Evolutionary conservation across 1,139 yeast genomes (phyloP), one percentile per base, ranked within the genome.

Genomic region (Saccharomyces hybrid): DNA sequence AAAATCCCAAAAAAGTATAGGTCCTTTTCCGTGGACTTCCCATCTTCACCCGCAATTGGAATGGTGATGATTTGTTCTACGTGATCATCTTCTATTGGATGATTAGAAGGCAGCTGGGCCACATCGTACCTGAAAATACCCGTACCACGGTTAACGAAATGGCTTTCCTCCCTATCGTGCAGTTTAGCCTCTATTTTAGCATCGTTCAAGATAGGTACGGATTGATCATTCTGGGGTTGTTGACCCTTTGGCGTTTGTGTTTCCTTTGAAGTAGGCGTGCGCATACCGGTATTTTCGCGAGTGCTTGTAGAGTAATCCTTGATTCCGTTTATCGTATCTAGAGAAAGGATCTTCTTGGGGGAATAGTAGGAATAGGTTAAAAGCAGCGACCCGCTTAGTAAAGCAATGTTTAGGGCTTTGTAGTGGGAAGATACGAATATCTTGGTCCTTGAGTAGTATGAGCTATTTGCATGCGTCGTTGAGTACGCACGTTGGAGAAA

Each of bases 1-100:
- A 85, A 93, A 0, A 95, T 82, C 2, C 98, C 96, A 79, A 95
- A 95, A 66, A 93, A 89, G 81, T 88, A 86, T 88, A 97, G 86
- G 69, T 91, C 97, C 0, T 95, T 79, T 53, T 73, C 75, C 54
- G 76, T 73, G 58, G 74, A 38, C 20, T 29, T 46, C 2, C 46
- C 41, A 13, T 14, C 42, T 4, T 25, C 46, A 13, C 46, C 38
- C 78, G 52, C 82, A 44, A 84, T 76, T 3, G 96, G 95, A 0
- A 89, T 89, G 57, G 88, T 90, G 11, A 91, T 85, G 47, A 90
- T 82, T 60, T 85, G 86, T 67, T 91, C 98, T 1, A 93, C 82
- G 58, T 95, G 80, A 65, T 88, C 96, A 68, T 93, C 99, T 70
- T 93, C 99, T 60, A 91, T 89, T 8, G 99, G 99, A 49, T 86